phyloP scores from a whole-genome alignment of 441 rosid species.

The Erysimum pusillum region DNA sequence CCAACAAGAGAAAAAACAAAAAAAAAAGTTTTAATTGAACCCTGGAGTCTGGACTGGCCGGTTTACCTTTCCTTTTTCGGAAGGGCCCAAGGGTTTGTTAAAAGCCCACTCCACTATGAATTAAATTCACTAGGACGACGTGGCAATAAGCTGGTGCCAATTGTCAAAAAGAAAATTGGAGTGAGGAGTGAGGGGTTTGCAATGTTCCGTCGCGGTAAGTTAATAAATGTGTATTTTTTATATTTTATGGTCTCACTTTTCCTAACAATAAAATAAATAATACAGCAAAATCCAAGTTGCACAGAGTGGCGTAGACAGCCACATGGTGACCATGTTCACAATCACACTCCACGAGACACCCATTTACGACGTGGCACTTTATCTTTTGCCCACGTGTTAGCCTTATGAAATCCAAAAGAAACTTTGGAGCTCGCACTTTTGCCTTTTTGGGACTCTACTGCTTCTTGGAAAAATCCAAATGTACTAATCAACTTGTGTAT shows the following conservation, averaged over 20 bases:
- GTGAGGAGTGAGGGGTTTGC: not conserved
- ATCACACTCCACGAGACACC: conserved; percentile 24
- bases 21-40: not conserved
- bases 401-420: not conserved
- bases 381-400: not conserved
- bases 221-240: too few species aligned
- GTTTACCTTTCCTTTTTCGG: too few species aligned
- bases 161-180: not conserved
- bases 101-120: not conserved
- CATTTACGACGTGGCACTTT: conserved; percentile 7
- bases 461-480: conserved; percentile 26
- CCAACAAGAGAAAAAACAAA: too few species aligned
- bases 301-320: conserved; percentile 18
- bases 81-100: not conserved
- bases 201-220: not conserved
- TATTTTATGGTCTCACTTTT: too few species aligned
- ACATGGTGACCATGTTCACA: conserved; percentile 23
- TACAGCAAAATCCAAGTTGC: conserved; percentile 15
- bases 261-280: too few species aligned
- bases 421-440: conserved; percentile 1
- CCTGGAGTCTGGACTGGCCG: not conserved
- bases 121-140: not conserved
- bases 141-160: not conserved
- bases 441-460: too few species aligned
- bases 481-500: conserved; percentile 30